Evolutionary conservation across 75 land plant species (phyloP), one percentile per base, ranked within the genome.

Genomic region (Cupressus sempervirens): DNA sequence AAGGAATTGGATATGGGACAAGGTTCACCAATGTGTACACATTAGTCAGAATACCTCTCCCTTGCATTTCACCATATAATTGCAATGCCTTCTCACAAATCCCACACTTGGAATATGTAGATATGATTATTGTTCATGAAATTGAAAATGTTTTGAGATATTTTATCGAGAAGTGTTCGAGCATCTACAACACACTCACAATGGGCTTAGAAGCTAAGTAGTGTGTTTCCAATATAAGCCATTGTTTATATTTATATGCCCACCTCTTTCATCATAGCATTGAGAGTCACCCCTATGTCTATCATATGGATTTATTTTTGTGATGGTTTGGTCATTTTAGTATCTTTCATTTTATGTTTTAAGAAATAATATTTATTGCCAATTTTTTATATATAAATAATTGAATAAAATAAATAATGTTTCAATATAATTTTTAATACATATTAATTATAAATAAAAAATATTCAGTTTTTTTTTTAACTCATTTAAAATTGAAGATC

Each of bases 61-160:
- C 83, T 80, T 81, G 86, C 95, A 94, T 94, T 46, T 52, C 30
- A 72, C 82, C 82, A 36, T n/a, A n/a, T n/a, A n/a, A n/a, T n/a
- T n/a, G n/a, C n/a, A n/a, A n/a, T n/a, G n/a, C n/a, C n/a, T n/a
- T 85, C 10, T 86, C 82, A 26, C 70, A 86, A 85, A 53, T 83
- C 16, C 81, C 90, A 80, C 89, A 89, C 68, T 92, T 88, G 29
- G 94, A 87, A 91, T 86, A 94, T 79, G 90, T 91, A 83, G 88
- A 82, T 7, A 94, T 86, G 88, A 94, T 90, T 40, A 91, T 92
- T 9, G 92, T 92, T 92, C 94, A 94, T 3, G 89, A 83, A 74
- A 94, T 89, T 86, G 89, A 80, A 67, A 91, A 91, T 77, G 83
- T n/a, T 89, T 9, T 20, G 35, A 34, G 82, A 0, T 84, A 94